phyloP scores from a whole-genome alignment of 768 basidiomycete species.

The Paxillus ammoniavirescens region DNA sequence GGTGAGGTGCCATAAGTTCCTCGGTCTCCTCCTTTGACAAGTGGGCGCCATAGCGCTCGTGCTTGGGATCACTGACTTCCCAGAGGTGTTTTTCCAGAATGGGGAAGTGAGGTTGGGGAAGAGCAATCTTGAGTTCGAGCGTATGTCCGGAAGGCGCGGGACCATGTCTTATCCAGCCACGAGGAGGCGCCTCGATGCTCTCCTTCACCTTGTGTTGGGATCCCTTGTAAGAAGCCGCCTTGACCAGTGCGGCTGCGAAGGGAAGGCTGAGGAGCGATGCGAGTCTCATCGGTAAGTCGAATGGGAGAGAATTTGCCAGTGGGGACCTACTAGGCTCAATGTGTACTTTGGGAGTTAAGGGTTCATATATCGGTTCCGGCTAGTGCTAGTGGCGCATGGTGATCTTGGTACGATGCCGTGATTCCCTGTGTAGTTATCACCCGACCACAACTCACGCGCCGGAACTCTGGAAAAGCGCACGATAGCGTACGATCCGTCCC shows the following conservation, averaged over 20 bases:
- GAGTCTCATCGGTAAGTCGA: slow-evolving; percentile 1
- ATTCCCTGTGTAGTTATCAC: neutral
- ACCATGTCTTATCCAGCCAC: slow-evolving; percentile 46
- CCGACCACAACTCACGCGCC: neutral
- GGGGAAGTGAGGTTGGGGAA: slow-evolving; percentile 51
- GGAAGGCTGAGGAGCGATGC: slow-evolving; percentile 10
- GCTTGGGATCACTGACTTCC: slow-evolving; percentile 58
- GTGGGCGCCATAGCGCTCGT: slow-evolving; percentile 52
- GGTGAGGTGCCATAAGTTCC: slow-evolving; percentile 55
- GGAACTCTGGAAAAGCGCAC: neutral
- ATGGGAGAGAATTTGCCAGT: neutral
- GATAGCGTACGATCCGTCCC: no score
- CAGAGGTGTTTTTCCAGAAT: slow-evolving; percentile 50
- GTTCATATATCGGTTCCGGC: no score
- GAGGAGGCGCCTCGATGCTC: slow-evolving; percentile 40
- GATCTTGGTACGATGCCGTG: neutral
- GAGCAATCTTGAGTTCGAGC: slow-evolving; percentile 57
- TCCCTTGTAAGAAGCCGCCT: slow-evolving; percentile 8
- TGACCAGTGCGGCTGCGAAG: slow-evolving; percentile 11
- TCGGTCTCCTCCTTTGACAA: slow-evolving; percentile 69
- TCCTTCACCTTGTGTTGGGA: slow-evolving; percentile 45
- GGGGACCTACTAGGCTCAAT: neutral
- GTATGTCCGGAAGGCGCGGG: slow-evolving; percentile 43
- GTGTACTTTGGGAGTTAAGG: neutral
- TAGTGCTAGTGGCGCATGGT: no score